Conservation (phyloP, 202 grass and related monocot species). For the Carex sylvatica region DNA sequence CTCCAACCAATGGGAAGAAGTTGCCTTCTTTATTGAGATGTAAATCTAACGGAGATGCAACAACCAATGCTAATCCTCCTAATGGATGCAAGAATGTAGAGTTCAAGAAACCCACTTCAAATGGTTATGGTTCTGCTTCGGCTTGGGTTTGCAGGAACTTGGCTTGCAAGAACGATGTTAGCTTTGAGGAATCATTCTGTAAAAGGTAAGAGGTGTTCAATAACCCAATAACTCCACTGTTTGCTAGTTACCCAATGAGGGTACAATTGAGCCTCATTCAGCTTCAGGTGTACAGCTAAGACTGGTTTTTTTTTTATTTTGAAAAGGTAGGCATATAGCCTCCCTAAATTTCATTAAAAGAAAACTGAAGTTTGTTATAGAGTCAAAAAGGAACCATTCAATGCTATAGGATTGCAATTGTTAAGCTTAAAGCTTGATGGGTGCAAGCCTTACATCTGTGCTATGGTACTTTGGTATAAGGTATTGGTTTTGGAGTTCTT, state of each 20-base stretch:
- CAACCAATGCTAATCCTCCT: conserved; percentile 43
- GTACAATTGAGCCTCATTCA: not conserved
- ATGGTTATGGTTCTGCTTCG: conserved; percentile 31
- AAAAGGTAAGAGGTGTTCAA: conserved; percentile 42
- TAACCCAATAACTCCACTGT: not conserved
- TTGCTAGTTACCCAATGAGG: conserved; percentile 1
- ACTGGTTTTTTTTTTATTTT: too few relatives aligned
- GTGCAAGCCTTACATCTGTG: conserved; percentile 1
- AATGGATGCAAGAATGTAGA: conserved; percentile 60
- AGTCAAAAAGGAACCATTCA: not conserved
- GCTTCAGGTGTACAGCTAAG: not conserved
- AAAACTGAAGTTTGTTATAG: not conserved
- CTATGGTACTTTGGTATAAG: not conserved
- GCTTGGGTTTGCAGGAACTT: conserved; percentile 97
- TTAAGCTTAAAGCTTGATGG: not conserved
- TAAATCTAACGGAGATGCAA: conserved; percentile 54
- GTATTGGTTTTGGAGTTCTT: not conserved
- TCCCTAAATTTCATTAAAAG: not conserved
- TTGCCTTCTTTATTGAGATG: conserved; percentile 27
- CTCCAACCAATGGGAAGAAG: conserved; percentile 39
- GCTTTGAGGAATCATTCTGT: conserved; percentile 79
- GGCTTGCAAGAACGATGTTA: conserved; percentile 82
- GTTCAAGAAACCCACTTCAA: conserved; percentile 62
- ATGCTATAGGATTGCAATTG: not conserved
- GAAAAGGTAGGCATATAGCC: too few relatives aligned